Base-by-base conservation (phyloP, 495 filamentous ascomycete species). In the Lasiosphaeria hispida region DNA sequence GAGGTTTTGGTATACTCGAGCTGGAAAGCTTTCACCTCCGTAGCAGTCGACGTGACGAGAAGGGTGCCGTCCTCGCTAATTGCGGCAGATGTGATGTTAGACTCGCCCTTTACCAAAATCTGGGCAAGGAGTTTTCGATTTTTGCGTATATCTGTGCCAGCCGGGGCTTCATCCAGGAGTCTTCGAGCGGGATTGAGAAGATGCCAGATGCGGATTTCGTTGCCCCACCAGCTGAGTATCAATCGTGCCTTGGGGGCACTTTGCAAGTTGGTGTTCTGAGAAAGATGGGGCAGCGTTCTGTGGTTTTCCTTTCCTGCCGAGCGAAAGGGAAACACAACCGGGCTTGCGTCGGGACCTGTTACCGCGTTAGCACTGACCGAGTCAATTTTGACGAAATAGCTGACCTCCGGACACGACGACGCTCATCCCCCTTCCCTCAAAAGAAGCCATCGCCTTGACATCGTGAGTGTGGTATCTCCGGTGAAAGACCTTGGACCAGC, bases 381-480 rank as follows among this genome's bases (percentile, higher is more conserved):
- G 19, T 19, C 18, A 14, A 39, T 6, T 39, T 37, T 14, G 19
- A 45, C 15, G 54, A 39, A 10, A 48, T 18, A 67, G 71, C 80
- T 66, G 78, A 94, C 91, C 94, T 83, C 94, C 94, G 59, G 94
- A 96, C 11, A 92, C 91, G 8, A 95, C 77, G 40, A 97, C 82
- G 62, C 91, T 97, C 66, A 96, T 82, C 40, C 82, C 82, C 53
- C 83, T 87, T 14, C 86, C 85, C 70, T 97, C 92, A 53, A 90
- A 97, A 13, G 89, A 84, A 48, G 92, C 91, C 83, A 99, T 90
- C 11, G 92, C 84, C 73, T 97, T 96, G 60, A 97, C 91, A 77
- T 99, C 94, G 67, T 97, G 91, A 11, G 80, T 81, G 65, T 99
- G 95, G 65, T 89, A 89, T 66, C 91, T 80, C 55, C 86, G 77